Evolutionary conservation across 345 rosid species (phyloP).

Genomic region (Eucalyptus brandiana): DNA sequence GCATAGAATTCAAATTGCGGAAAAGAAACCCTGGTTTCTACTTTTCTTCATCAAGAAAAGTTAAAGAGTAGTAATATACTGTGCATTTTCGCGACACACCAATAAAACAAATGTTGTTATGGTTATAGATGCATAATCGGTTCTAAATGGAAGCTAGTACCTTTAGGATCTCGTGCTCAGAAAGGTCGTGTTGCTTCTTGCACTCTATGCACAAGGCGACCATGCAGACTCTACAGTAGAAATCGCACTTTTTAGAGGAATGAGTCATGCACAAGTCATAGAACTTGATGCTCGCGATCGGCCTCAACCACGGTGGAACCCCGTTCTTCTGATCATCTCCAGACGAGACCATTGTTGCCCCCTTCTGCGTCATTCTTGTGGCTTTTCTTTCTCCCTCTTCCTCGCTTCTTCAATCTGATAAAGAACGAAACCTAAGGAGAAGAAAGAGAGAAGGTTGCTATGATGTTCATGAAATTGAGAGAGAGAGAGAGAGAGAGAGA

Average conservation of each 20-base stretch:
- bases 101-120: not conserved
- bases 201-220: not conserved
- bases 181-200: not conserved
- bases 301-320: not conserved
- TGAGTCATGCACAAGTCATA: not conserved
- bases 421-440: not conserved
- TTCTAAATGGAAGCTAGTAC: not conserved
- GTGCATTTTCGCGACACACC: not conserved
- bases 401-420: not conserved
- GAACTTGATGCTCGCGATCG: not conserved
- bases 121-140: not conserved
- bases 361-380: not conserved
- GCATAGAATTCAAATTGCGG: not conserved
- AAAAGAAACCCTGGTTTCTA: not conserved
- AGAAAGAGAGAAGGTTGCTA: not conserved
- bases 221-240: not conserved
- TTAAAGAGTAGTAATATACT: not conserved
- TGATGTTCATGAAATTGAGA: not conserved
- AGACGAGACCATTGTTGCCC: not conserved
- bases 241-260: not conserved
- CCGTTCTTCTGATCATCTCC: not conserved
- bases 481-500: not conserved
- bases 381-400: not conserved
- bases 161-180: not conserved
- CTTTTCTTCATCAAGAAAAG: not conserved